Evolutionary conservation across 306 rosid species (phyloP).

Genomic region (Fragaria vesca): DNA sequence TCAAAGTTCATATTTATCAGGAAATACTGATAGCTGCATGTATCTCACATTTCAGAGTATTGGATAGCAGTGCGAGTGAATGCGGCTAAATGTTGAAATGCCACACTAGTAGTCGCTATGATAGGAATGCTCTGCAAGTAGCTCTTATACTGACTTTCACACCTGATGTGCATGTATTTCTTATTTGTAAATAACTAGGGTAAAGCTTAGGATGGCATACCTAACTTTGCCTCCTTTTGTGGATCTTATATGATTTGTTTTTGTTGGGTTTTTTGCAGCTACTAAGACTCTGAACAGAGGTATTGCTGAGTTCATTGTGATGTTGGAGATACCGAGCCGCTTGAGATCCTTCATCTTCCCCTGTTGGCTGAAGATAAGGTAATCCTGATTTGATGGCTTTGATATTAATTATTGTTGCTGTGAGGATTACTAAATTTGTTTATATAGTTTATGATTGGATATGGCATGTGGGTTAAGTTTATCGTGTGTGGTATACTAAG

Average conservation of each 20-base stretch:
- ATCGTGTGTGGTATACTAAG: neutral
- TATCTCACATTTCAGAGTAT: neutral
- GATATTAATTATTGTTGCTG: neutral
- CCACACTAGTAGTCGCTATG: neutral
- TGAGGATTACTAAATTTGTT: too few species aligned
- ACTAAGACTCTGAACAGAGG: constrained; percentile 90
- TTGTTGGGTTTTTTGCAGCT: constrained; percentile 40
- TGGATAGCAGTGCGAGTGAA: neutral
- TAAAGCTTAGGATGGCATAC: neutral
- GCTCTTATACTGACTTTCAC: neutral
- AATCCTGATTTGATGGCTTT: neutral
- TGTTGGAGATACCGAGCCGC: constrained; percentile 92
- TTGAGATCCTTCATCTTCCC: constrained; percentile 92
- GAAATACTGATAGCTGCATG: neutral
- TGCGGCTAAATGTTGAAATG: neutral
- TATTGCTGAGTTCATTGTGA: constrained; percentile 79
- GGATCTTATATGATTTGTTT: neutral
- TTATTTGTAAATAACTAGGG: neutral
- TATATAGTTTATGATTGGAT: too few species aligned
- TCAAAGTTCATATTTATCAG: neutral
- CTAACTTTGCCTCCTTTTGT: neutral
- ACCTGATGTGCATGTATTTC: neutral
- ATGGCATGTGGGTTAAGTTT: neutral
- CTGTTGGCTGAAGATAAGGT: constrained; percentile 92
- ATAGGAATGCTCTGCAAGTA: neutral